These are phyloP conservation scores for Helenozyma baotianmanensis DNA, from an alignment of 805 yeast genomes.

Conservation along the genomic window DNA sequence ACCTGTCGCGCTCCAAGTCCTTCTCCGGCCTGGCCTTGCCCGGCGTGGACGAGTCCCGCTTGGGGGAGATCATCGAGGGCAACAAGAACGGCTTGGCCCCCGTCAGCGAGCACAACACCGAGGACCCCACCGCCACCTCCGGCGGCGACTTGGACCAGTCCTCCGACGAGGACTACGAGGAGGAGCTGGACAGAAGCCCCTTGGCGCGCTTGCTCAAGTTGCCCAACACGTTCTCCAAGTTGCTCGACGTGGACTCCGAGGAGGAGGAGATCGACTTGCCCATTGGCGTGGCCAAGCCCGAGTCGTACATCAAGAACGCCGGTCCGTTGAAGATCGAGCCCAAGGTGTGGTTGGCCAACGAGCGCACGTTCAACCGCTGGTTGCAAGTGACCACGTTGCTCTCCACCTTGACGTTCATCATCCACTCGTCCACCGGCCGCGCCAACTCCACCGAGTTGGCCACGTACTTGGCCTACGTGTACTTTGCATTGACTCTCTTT, in stretches of 20 bases:
- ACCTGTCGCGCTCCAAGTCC: constrained; percentile 36
- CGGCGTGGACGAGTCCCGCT: constrained; percentile 8
- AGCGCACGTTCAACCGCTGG: constrained; percentile 96
- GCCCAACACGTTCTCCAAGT: constrained; percentile 32
- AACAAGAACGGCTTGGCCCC: constrained; percentile 10
- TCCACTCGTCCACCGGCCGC: constrained; percentile 67
- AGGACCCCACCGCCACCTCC: constrained; percentile 12
- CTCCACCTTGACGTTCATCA: constrained; percentile 78
- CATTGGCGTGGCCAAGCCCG: constrained; percentile 84
- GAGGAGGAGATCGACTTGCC: constrained; percentile 81
- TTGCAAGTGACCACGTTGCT: constrained; percentile 81
- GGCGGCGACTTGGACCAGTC: constrained; percentile 22
- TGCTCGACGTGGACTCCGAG: constrained; percentile 70
- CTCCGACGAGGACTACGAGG: constrained; percentile 32
- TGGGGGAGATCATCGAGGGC: too few species aligned
- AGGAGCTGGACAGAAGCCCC: constrained; percentile 9
- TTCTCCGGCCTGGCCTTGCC: constrained; percentile 32
- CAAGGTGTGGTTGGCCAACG: constrained; percentile 97
- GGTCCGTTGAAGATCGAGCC: constrained; percentile 95
- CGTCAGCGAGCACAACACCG: constrained; percentile 8
- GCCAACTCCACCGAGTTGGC: constrained; percentile 67
- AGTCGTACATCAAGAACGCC: constrained; percentile 71
- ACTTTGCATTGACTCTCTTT: constrained; percentile 78
- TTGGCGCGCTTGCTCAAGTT: constrained; percentile 21
- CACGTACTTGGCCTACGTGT: constrained; percentile 64